A percentile compares a stretch with the other conserved stretches of the same genome.
phyloP scores from a whole-genome alignment of 2,329 filamentous ascomycete genomes.

The Karstenula rhodostoma region DNA sequence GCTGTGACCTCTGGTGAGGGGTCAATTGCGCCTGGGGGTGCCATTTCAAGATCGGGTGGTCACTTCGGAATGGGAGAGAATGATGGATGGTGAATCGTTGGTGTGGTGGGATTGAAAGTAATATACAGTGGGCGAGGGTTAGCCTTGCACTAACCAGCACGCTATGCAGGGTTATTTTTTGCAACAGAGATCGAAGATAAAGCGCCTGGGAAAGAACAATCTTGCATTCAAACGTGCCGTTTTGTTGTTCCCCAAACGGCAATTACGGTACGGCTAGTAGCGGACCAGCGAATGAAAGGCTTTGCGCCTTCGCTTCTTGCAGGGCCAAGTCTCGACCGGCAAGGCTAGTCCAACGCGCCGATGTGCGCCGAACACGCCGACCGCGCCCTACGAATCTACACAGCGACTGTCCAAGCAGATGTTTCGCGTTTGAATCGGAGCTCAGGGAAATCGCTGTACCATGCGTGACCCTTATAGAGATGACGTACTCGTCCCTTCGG shows the following conservation, averaged over 20 bases:
- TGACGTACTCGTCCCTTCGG: background rate
- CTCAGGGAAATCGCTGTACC: background rate
- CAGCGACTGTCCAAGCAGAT: background rate
- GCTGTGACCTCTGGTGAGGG: conserved; percentile 46
- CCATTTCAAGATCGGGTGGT: conserved; percentile 27
- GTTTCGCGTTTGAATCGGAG: background rate
- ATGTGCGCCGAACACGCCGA: conserved; percentile 5
- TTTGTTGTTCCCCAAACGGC: conserved; percentile 25
- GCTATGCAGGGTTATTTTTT: conserved; percentile 20
- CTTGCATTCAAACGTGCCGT: conserved; percentile 23
- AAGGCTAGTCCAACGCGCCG: conserved; percentile 2
- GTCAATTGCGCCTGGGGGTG: conserved; percentile 47
- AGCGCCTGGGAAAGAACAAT: background rate
- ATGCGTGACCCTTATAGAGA: background rate
- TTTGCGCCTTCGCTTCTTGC: conserved; percentile 28
- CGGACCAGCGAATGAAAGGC: conserved; percentile 36
- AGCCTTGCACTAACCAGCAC: conserved; percentile 4
- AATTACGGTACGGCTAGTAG: conserved; percentile 39
- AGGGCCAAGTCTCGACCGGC: conserved; percentile 18
- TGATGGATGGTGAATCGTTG: no score
- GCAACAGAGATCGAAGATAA: conserved; percentile 4
- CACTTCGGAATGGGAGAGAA: background rate
- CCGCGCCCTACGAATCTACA: conserved; percentile 8
- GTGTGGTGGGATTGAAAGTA: background rate
- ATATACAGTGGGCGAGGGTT: conserved; percentile 5